These are phyloP conservation scores for Scalesia atractyloides DNA, from an alignment of 129 eudicot species.

Conservation along the genomic window DNA sequence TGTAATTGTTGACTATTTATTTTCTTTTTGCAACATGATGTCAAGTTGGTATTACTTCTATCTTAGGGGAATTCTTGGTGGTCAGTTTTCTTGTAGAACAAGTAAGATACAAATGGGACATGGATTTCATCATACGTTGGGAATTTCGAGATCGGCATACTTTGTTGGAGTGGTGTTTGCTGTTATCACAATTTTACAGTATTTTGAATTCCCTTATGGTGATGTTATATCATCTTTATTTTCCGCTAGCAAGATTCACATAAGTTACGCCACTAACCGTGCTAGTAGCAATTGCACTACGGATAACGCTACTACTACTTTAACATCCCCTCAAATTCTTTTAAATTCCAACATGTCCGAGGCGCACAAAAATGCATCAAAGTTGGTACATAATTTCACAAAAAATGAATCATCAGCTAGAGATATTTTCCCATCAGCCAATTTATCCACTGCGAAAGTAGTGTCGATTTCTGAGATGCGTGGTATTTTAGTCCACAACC, in stretches of 20 bases:
- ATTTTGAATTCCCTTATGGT: conserved; percentile 52
- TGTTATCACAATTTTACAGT: conserved; percentile 25
- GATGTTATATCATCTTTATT: conserved; percentile 38
- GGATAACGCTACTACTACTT: conserved; percentile 3
- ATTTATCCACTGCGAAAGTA: conserved; percentile 21
- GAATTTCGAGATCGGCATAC: conserved; percentile 30
- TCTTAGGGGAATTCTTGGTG: conserved; percentile 3
- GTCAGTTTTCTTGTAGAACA: conserved; percentile 12
- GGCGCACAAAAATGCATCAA: neutral
- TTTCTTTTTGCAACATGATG: neutral
- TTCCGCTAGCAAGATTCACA: conserved; percentile 32
- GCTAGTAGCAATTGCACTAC: conserved; percentile 1
- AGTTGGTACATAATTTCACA: conserved; percentile 10
- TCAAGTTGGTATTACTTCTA: neutral
- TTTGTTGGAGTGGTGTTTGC: conserved; percentile 42
- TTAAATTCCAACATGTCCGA: conserved; percentile 10
- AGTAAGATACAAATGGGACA: conserved; percentile 27
- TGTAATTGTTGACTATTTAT: neutral
- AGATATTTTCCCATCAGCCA: conserved; percentile 1
- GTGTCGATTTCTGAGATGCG: conserved; percentile 49
- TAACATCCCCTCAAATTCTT: conserved; percentile 16
- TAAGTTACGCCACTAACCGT: neutral
- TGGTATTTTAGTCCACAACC: conserved; percentile 41
- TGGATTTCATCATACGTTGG: conserved; percentile 15
- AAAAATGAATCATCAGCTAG: conserved; percentile 1